A percentile compares a stretch with the other conserved stretches of the same genome.
phyloP scores from a whole-genome alignment of 371 early-diverging fungal genomes.

The Mortierella sp. region DNA sequence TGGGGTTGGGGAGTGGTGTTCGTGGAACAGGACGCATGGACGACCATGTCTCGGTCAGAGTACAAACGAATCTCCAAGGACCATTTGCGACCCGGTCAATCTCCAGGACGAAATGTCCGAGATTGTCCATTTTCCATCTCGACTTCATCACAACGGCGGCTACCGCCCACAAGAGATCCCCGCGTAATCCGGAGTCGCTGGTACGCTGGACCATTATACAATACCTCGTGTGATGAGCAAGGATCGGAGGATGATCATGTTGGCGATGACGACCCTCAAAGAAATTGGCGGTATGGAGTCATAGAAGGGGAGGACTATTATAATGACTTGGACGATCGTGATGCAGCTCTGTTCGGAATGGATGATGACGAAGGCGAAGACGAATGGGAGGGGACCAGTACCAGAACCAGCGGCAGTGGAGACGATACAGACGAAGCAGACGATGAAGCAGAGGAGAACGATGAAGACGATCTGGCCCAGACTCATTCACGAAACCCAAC shows the following conservation, averaged over 20 bases:
- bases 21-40: conserved; percentile 31
- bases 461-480: no score
- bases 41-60: conserved; percentile 20
- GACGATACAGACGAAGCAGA: conserved; percentile 2
- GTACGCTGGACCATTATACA: conserved; percentile 42
- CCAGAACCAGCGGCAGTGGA: conserved; percentile 1
- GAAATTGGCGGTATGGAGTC: not conserved
- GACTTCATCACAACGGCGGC: conserved; percentile 14
- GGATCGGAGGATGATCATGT: conserved; percentile 15
- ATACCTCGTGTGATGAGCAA: conserved; percentile 28
- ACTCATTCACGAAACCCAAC: no score
- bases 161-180: conserved; percentile 16
- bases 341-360: conserved; percentile 41
- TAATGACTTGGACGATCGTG: conserved; percentile 28
- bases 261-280: conserved; percentile 1
- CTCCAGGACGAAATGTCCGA: conserved; percentile 31
- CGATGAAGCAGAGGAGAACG: not conserved
- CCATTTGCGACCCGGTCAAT: conserved; percentile 32
- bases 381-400: conserved; percentile 29
- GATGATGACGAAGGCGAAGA: conserved; percentile 42
- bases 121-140: conserved; percentile 27
- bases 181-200: conserved; percentile 38
- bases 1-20: conserved; percentile 53
- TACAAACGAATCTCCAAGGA: conserved; percentile 36
- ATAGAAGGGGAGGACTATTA: conserved; percentile 2